Base-by-base conservation (phyloP, 2,329 filamentous ascomycete genomes). In the Elsinoe australis region DNA sequence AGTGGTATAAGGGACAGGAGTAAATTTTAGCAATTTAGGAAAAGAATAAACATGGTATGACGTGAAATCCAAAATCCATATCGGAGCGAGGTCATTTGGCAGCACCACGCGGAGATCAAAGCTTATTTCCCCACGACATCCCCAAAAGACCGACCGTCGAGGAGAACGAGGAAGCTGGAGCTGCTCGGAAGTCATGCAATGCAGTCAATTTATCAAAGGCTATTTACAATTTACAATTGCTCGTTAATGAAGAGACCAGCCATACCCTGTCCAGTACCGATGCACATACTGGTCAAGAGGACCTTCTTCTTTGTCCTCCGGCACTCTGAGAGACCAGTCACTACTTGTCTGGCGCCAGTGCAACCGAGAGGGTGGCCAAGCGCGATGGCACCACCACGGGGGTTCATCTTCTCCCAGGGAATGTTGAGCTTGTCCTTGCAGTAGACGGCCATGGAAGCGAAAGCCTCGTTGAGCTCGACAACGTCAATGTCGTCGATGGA, bases 381-480 rank as follows among this genome's bases (percentile, higher is more conserved):
- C 2, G 86, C 86, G 61, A 92, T 90, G 55, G 86, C 86, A 54
- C 86, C 86, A 57, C 86, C 86, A 52, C 84, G 75, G 19, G 82
- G 76, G 70, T 92, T 92, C 75, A 92, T 78, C 78, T 88, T 90
- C 59, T 75, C 67, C 67, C 76, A 78, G 62, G 85, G 81, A 44
- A 90, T 71, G 55, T 78, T 78, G 44, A 92, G 74, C 55, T 64
- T 69, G 51, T 73, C 65, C 8, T 51, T 51, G 70, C 88, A 95
- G 77, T 95, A 96, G 22, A 95, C 89, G 1, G 87, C 89, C 92
- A 96, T 96, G 46, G 85, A 92, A 17, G 89, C 90, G 61, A 98
- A 98, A 1, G 92, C 92, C 76, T 98, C 92, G 72, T 98, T 98
- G 63, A 98, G 70, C 76, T 96, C 92, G 58, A 90, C 75, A 28